phyloP scores from a whole-genome alignment of 495 filamentous ascomycete genomes.

The Podospora conica region DNA sequence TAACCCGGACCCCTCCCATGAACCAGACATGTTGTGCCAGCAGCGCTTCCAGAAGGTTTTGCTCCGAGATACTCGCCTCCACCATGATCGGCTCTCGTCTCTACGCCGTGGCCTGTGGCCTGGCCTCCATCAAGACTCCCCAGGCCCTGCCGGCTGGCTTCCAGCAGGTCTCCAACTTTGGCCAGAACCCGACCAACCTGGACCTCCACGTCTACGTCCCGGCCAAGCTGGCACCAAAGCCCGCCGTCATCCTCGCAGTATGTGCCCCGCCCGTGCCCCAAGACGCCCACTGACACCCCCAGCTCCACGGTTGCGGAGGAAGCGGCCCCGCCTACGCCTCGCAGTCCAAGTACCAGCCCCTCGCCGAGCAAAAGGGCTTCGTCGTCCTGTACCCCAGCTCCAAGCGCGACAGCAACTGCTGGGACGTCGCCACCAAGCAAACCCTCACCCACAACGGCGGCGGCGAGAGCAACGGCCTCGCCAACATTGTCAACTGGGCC shows the following conservation, averaged over 20 bases:
- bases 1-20: neutral
- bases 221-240: slow-evolving; percentile 28
- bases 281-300: neutral
- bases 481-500: slow-evolving; percentile 48
- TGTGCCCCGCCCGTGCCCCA: neutral
- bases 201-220: slow-evolving; percentile 37
- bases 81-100: slow-evolving; percentile 1
- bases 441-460: slow-evolving; percentile 45
- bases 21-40: neutral
- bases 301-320: slow-evolving; percentile 39
- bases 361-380: slow-evolving; percentile 39
- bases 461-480: slow-evolving; percentile 45
- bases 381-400: slow-evolving; percentile 43
- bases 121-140: slow-evolving; percentile 1
- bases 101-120: neutral
- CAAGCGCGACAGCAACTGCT: slow-evolving; percentile 39
- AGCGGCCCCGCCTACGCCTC: slow-evolving; percentile 36
- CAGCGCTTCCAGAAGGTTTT: neutral
- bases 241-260: slow-evolving; percentile 38
- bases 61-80: neutral
- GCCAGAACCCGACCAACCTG: slow-evolving; percentile 38
- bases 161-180: slow-evolving; percentile 19
- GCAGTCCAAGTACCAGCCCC: slow-evolving; percentile 32
- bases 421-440: slow-evolving; percentile 40
- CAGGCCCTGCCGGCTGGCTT: slow-evolving; percentile 8